Evolutionary conservation across 805 yeast species (phyloP), one percentile per base, ranked within the genome.

Genomic region (Candida manassasensis): DNA sequence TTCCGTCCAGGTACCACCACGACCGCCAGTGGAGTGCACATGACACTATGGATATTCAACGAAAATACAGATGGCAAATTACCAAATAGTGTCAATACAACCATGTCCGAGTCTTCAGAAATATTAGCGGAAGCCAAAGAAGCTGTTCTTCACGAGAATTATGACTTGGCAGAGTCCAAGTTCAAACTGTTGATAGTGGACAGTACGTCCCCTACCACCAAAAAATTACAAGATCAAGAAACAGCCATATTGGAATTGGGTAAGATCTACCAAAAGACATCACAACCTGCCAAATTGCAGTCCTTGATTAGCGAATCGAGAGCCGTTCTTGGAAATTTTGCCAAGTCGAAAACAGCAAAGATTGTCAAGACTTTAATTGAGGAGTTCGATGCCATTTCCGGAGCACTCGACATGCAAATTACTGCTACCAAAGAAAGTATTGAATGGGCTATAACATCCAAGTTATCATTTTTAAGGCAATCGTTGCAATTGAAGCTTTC

Each of bases 321-420:
- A 48, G 65, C 62, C 6, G 75, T 80, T n/a, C 80, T 88, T 69
- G 76, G 81, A 36, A 74, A 75, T 21, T 78, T 85, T 52, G 96
- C 97, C 31, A 93, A 93, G 63, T 84, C 96, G 11, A 93, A 93
- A 60, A 84, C 95, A 6, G 95, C 97, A 14, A 93, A 90, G 58
- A 84, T 90, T 37, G 81, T 90, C 47, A 82, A 81, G 50, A 71
- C 77, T 27, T 69, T 93, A 53, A 80, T 93, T 48, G 97, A 90
- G 52, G 66, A 77, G 42, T 77, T 85, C 50, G 89, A 85, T 40
- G 54, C 56, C 16, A 74, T 79, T 45, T 82, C 78, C 27, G 68
- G 69, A 44, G 72, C 81, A 3, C 59, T 80, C 32, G 88, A 83
- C 45, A 62, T 77, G 21, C 94, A 89, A 50, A 82, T 88, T 40